Percentiles rank a stretch among this genome's conserved stretches.
Conservation (phyloP, 2,329 filamentous ascomycete genomes). For the Aspergillus costaricaensis region DNA sequence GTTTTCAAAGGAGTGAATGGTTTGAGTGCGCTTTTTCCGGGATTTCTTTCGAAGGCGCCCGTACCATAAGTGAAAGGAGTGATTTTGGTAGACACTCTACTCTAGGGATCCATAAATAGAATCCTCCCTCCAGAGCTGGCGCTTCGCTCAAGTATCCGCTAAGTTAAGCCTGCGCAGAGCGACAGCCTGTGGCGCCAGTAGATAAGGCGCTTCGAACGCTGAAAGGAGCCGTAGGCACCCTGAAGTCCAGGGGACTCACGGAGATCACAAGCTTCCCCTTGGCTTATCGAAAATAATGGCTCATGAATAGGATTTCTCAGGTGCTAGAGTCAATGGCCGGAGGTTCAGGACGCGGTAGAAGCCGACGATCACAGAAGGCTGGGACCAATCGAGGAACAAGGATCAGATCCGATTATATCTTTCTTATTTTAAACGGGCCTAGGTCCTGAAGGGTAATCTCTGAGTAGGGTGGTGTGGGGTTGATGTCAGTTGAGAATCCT, state of each 20-base stretch:
- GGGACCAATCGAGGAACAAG: constrained; percentile 9
- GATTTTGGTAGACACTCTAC: background rate
- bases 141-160: background rate
- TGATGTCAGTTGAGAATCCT: constrained; percentile 21
- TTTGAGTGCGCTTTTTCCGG: too few species aligned
- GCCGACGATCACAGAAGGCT: constrained; percentile 13
- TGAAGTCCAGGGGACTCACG: background rate
- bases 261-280: background rate
- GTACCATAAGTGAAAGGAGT: background rate
- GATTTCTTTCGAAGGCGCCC: background rate
- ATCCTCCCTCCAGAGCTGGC: background rate
- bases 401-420: constrained; percentile 10
- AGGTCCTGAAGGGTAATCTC: constrained; percentile 5
- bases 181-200: background rate
- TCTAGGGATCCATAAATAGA: constrained; percentile 1
- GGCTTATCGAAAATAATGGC: background rate
- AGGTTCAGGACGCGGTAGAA: background rate
- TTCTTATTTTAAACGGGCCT: constrained; percentile 13
- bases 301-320: background rate
- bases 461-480: constrained; percentile 10
- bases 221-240: background rate
- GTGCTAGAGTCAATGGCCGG: background rate
- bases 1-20: constrained; percentile 13
- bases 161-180: background rate
- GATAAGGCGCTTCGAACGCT: background rate